Percentiles rank a stretch among this genome's conserved stretches.
phyloP scores from a whole-genome alignment of 495 filamentous ascomycete species.

The Penicillium egyptiacum region DNA sequence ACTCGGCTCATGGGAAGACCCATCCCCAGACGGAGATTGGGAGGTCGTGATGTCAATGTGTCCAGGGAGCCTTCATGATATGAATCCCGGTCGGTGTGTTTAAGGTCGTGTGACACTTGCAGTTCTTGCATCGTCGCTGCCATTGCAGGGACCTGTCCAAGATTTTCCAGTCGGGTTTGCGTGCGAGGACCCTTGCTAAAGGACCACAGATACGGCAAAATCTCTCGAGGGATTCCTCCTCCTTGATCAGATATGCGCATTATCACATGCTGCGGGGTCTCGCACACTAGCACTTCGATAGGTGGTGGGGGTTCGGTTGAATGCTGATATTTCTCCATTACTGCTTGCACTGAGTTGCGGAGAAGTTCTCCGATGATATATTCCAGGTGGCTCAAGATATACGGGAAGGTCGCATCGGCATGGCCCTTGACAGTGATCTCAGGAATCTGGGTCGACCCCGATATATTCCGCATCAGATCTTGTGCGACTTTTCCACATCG shows the following conservation, averaged over 20 bases:
- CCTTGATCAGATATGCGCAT: conserved; percentile 94
- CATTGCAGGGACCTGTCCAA: conserved; percentile 85
- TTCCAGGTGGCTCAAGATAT: conserved; percentile 92
- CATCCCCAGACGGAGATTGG: conserved; percentile 88
- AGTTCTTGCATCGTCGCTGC: conserved; percentile 94
- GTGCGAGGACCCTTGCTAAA: conserved; percentile 88
- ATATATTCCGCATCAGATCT: conserved; percentile 67
- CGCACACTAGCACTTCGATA: conserved; percentile 91
- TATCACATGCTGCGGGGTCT: conserved; percentile 93
- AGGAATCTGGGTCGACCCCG: conserved; percentile 70
- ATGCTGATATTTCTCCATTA: conserved; percentile 65
- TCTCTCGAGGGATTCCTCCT: conserved; percentile 81
- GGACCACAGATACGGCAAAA: conserved; percentile 90
- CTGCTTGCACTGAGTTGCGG: conserved; percentile 90
- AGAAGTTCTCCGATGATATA: conserved; percentile 96
- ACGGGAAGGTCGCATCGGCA: conserved; percentile 87
- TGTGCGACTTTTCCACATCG: conserved; percentile 72
- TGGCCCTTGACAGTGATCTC: conserved; percentile 85
- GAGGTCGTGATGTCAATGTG: conserved; percentile 74
- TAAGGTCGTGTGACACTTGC: conserved; percentile 34
- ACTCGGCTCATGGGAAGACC: conserved; percentile 91
- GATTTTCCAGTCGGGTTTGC: conserved; percentile 71
- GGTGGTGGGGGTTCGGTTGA: conserved; percentile 59
- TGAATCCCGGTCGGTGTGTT: conserved; percentile 32
- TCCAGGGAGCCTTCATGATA: conserved; percentile 66